Evolutionary conservation across 1,284 basidiomycete genomes (phyloP), one percentile per base, ranked within the genome.

Genomic region (Dichomitus squalens): DNA sequence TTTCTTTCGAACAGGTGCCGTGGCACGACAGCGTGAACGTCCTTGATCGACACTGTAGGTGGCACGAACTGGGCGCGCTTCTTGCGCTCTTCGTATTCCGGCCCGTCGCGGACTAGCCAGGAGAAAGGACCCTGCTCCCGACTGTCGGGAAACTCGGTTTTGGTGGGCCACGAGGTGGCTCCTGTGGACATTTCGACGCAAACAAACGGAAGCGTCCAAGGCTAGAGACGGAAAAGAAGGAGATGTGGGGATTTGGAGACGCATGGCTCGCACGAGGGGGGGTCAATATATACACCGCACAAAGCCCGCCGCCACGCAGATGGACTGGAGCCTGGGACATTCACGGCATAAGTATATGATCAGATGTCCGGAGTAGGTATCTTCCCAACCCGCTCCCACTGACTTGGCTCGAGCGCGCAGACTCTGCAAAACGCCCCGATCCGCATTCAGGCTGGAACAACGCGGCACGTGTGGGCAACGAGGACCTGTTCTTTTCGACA

Each of bases 1-100:
- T 71, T 68, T 70, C 85, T 85, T 72, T 87, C 78, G 68, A 87
- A 86, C 66, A 81, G 67, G 53, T 78, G 73, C 59, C 76, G 78
- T 0, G 79, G 79, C 9, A 82, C 78, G 1, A 76, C 78, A 57
- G 78, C 73, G 47, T 79, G 78, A 39, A 81, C 68, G 44, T 79
- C 75, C 64, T 77, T 80, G 57, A 80, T 69, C 4, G 76, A 73
- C 23, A 76, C 64, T 9, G 65, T 72, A 1, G 78, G 75, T 21
- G 77, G 78, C 20, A 63, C 61, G 62, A 80, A 80, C 14, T 54
- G 44, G 31, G 59, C 18, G 4, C 55, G 59, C 41, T 55, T 59
- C 47, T 58, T 64, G 53, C 68, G 64, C 18, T 64, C 64, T 38
- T 63, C 53, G 53, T 70, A 70, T 49, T 70, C 68, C 4, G 68